Conservation (phyloP, 2,329 filamentous ascomycete species). For the Alternaria consortialis region DNA sequence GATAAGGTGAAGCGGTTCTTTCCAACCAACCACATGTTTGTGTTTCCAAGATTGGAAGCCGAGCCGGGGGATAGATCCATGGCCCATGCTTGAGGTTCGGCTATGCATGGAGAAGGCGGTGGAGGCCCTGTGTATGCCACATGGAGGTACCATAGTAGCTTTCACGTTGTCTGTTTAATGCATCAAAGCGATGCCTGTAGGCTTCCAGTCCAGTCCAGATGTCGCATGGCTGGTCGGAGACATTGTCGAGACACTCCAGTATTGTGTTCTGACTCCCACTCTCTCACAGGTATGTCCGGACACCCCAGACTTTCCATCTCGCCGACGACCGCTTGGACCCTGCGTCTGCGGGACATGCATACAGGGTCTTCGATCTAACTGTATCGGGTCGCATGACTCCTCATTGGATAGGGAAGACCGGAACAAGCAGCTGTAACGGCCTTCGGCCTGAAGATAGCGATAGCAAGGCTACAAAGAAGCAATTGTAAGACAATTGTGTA, state of each 20-base stretch:
- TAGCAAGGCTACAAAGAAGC: not conserved
- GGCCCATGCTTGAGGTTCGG: slow-evolving; percentile 1
- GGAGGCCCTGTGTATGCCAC: not conserved
- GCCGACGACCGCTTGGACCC: slow-evolving; percentile 13
- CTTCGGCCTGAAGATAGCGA: not conserved
- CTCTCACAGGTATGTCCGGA: not conserved
- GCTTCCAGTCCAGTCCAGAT: accelerated
- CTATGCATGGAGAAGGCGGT: slow-evolving; percentile 5
- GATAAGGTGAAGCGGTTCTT: not conserved
- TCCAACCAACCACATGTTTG: not conserved
- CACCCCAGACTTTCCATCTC: slow-evolving; percentile 8
- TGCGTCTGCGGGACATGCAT: slow-evolving; percentile 8
- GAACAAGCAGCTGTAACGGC: not conserved
- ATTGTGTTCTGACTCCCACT: not conserved
- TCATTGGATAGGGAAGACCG: not conserved
- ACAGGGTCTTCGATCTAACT: slow-evolving; percentile 9
- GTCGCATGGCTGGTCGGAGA: accelerated
- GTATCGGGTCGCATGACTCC: not conserved
- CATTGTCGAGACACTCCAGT: no score
- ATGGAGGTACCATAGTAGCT: not conserved
- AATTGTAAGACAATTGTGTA: not conserved
- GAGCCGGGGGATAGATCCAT: slow-evolving; percentile 3
- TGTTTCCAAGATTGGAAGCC: slow-evolving; percentile 1
- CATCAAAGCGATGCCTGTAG: accelerated
- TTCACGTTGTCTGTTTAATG: accelerated